Conservation (phyloP, 1,284 basidiomycete species). For the Malassezia globosa region DNA sequence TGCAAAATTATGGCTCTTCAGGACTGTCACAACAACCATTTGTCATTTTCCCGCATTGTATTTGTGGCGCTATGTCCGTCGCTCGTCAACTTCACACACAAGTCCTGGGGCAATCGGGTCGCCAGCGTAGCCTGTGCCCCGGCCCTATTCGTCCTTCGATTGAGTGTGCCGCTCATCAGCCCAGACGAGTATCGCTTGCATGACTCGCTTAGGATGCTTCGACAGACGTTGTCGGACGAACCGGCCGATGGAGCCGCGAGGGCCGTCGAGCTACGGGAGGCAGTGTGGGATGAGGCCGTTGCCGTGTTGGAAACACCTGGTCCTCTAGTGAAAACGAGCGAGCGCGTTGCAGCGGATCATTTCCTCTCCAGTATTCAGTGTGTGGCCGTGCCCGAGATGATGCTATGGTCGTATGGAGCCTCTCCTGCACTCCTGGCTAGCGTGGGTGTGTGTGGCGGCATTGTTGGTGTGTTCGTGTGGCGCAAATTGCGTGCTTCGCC, state of each 20-base stretch:
- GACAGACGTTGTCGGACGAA: constrained; percentile 19
- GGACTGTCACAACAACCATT: too few species aligned
- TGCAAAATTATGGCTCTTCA: too few species aligned
- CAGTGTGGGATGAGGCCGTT: constrained; percentile 11
- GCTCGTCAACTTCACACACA: constrained; percentile 62
- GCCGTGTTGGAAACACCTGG: constrained; percentile 13
- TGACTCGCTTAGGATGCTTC: constrained; percentile 26
- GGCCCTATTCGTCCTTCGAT: constrained; percentile 69
- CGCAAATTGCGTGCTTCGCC: constrained; percentile 16
- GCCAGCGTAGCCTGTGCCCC: constrained; percentile 73
- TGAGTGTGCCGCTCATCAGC: constrained; percentile 55
- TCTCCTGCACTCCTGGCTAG: constrained; percentile 17
- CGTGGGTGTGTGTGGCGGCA: constrained; percentile 14
- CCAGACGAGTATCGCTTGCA: constrained; percentile 9
- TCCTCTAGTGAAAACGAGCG: constrained; percentile 3
- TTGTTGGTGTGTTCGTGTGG: constrained; percentile 18
- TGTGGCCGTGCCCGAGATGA: constrained; percentile 28
- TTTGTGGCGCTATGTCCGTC: constrained; percentile 65
- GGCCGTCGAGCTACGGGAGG: constrained; percentile 13
- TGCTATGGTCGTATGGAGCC: constrained; percentile 28
- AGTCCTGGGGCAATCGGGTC: constrained; percentile 62
- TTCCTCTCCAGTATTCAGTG: constrained; percentile 31
- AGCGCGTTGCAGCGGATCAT: constrained; percentile 29
- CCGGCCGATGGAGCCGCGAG: constrained; percentile 13
- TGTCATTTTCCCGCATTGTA: background rate